Evolutionary conservation across 2,329 filamentous ascomycete species (phyloP), one percentile per base, ranked within the genome.

Genomic region (Tricladium varicosporioides): DNA sequence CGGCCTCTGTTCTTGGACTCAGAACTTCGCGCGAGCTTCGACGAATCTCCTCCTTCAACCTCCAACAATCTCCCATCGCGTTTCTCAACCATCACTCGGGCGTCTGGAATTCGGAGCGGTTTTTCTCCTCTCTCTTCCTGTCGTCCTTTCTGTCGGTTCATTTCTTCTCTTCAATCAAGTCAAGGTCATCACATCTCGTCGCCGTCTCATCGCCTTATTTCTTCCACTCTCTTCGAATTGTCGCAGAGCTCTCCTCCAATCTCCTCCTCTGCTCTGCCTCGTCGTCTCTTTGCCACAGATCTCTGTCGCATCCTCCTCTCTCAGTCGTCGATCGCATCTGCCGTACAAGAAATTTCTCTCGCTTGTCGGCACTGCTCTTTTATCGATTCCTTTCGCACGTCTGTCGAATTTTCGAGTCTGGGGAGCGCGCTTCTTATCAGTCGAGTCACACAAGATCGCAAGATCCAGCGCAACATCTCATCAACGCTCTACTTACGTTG

Each of bases 41-140:
- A 33, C 36, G 43, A 48, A 48, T 15, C 54, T 57, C 43, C 54
- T 55, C 53, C 46, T 54, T 53, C 53, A 57, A 51, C 48, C 48
- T 51, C 44, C 36, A 56, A 57, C 53, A 55, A 58, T 57, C 57
- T 31, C 42, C 61, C 47, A 47, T 57, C 61, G 56, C 51, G 44
- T 62, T 57, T 65, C 32, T 60, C 53, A 60, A 63, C 56, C 63
- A 67, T 66, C 64, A 58, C 60, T 58, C 36, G 46, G 67, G 63
- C 65, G 61, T 67, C 61, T 62, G 66, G 65, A 65, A 65, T 65
- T 65, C 60, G 63, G 66, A 69, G 67, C 63, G 61, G 62, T 64
- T 59, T 66, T 70, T 66, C 60, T 64, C 69, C 66, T 64, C 65
- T 69, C 61, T 65, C 56, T 65, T 67, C 62, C 64, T 70, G 57